These are phyloP conservation scores for Gremmenia infestans DNA, from an alignment of 2,329 filamentous ascomycete genomes.

Conservation along the genomic window DNA sequence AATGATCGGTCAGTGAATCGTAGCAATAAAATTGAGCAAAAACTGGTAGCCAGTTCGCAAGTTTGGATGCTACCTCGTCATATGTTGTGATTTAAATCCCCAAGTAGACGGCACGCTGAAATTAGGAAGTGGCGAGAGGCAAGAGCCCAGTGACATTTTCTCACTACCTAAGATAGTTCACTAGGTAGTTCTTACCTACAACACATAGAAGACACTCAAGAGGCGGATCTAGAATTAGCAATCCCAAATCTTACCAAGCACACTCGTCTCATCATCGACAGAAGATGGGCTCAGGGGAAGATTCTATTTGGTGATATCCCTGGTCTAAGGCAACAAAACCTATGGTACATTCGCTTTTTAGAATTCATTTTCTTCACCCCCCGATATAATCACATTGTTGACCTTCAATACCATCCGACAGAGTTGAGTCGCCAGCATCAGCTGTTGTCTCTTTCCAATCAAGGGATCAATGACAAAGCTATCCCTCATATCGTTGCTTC, in stretches of 20 bases:
- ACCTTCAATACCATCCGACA: slow-evolving; percentile 98
- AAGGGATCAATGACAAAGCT: slow-evolving; percentile 97
- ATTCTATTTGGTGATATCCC: slow-evolving; percentile 14
- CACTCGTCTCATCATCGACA: neutral
- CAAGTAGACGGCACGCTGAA: no score
- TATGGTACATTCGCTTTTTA: slow-evolving; percentile 42
- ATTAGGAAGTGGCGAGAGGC: no score
- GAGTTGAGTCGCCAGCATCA: slow-evolving; percentile 92
- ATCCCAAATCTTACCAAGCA: neutral
- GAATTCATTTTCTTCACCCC: slow-evolving; percentile 81
- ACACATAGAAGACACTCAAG: no score
- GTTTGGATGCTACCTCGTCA: no score
- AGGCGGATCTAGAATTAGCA: neutral
- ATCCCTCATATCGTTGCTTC: slow-evolving; percentile 95
- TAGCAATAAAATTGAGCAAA: no score
- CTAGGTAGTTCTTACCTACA: no score
- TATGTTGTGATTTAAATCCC: no score
- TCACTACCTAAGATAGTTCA: no score
- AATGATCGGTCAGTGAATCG: no score
- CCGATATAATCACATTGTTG: slow-evolving; percentile 93
- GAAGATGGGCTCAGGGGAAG: neutral
- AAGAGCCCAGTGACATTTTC: no score
- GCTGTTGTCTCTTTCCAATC: slow-evolving; percentile 96
- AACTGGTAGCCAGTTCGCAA: no score
- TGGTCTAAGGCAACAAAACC: slow-evolving; percentile 21